Evolutionary conservation across 2,329 filamentous ascomycete species (phyloP).

Genomic region (Lizonia empirigonia): DNA sequence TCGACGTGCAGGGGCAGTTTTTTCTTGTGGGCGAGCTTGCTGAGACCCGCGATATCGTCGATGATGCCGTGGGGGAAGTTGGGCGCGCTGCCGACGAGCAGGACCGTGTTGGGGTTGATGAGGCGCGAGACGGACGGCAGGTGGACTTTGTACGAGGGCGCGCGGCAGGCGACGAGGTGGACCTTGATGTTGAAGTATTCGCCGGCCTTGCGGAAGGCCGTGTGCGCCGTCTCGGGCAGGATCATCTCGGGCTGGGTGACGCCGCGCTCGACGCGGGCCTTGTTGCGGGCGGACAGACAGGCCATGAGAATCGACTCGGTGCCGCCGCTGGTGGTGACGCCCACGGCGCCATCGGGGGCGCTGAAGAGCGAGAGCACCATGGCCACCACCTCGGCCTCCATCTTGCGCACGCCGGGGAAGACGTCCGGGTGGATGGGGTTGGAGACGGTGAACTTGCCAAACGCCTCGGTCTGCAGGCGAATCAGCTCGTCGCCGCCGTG

Average conservation of each 20-base stretch:
- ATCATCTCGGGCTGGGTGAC: constrained; percentile 98
- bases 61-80: constrained; percentile 99
- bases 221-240: constrained; percentile 90
- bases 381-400: constrained; percentile 97
- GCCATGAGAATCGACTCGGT: constrained; percentile 98
- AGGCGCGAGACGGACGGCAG: constrained; percentile 77
- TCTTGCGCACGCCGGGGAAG: constrained; percentile 96
- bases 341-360: constrained; percentile 81
- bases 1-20: constrained; percentile 92
- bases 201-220: constrained; percentile 93
- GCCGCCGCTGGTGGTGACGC: constrained; percentile 88
- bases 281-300: constrained; percentile 86
- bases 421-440: constrained; percentile 99
- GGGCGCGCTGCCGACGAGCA: constrained; percentile 92
- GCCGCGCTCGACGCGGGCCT: constrained; percentile 81
- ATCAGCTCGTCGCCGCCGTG: constrained; percentile 85
- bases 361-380: constrained; percentile 93
- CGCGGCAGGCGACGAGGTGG: constrained; percentile 85
- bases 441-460: constrained; percentile 89
- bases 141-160: constrained; percentile 83
- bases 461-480: constrained; percentile 87
- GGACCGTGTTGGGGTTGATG: constrained; percentile 90
- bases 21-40: constrained; percentile 77
- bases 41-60: constrained; percentile 87
- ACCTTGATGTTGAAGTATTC: constrained; percentile 97